Conservation (phyloP, 2,329 filamentous ascomycete genomes). For the Colletotrichum sidae region DNA sequence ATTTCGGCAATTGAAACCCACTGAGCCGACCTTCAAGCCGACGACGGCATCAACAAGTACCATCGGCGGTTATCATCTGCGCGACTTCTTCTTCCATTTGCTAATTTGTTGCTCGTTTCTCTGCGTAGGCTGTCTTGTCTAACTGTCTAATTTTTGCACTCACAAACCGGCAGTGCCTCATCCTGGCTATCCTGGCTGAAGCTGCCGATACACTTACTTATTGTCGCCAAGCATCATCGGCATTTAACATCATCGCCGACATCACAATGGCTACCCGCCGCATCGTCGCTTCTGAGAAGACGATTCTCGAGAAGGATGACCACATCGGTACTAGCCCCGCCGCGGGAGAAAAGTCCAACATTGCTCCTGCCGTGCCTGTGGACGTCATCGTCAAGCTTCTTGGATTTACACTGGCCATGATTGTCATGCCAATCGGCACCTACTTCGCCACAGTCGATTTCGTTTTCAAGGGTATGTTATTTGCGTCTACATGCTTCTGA, state of each 20-base stretch:
- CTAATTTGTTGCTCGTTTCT: no score
- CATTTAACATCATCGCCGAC: neutral
- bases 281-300: conserved; percentile 74
- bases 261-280: conserved; percentile 76
- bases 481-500: neutral
- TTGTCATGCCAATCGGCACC: conserved; percentile 84
- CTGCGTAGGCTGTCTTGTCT: no score
- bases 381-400: conserved; percentile 91
- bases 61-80: no score
- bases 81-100: no score
- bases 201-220: no score
- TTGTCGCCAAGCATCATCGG: no score
- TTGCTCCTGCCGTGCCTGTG: conserved; percentile 85
- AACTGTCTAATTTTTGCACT: no score
- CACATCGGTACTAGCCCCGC: conserved; percentile 51
- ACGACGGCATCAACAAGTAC: conserved; percentile 3
- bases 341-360: conserved; percentile 72
- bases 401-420: conserved; percentile 91
- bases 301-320: conserved; percentile 71
- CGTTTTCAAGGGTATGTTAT: conserved; percentile 77
- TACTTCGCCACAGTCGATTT: conserved; percentile 86
- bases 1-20: neutral
- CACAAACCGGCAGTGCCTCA: no score
- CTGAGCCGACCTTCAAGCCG: neutral
- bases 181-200: no score